Conservation (phyloP, 352 stramenopile genomes). For the Pythium periplocum region DNA sequence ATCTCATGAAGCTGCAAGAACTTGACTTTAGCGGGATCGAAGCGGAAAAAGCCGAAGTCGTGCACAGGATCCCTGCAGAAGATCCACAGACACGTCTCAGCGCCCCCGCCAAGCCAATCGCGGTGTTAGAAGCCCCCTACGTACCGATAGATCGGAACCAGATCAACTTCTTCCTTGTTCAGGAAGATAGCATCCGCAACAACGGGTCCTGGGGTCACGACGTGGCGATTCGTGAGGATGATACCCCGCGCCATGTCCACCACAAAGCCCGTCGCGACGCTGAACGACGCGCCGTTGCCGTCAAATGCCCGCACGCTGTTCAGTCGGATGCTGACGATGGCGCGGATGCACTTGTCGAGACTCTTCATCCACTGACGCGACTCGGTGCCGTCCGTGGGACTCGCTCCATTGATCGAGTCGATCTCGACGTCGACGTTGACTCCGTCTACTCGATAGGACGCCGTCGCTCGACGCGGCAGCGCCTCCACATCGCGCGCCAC, state of each 20-base stretch:
- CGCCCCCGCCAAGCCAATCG: background rate
- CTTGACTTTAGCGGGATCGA: constrained; percentile 86
- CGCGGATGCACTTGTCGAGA: constrained; percentile 64
- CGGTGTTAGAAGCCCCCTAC: background rate
- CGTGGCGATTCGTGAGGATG: constrained; percentile 91
- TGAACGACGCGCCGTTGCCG: constrained; percentile 80
- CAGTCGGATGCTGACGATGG: constrained; percentile 85
- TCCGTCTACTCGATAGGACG: constrained; percentile 25
- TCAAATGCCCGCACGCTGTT: constrained; percentile 87
- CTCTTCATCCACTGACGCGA: constrained; percentile 68
- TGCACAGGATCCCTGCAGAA: constrained; percentile 82
- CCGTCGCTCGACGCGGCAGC: constrained; percentile 8
- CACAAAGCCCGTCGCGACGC: constrained; percentile 89
- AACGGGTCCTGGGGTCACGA: constrained; percentile 85
- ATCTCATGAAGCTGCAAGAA: constrained; percentile 86
- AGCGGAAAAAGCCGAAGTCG: constrained; percentile 91
- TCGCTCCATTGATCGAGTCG: constrained; percentile 8
- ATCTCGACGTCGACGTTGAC: constrained; percentile 37
- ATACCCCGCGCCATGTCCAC: constrained; percentile 85
- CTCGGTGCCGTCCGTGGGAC: constrained; percentile 28
- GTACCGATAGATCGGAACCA: constrained; percentile 85
- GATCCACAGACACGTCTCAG: background rate
- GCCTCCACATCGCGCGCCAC: background rate
- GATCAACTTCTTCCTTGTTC: constrained; percentile 91
- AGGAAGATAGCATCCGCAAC: constrained; percentile 90